Conservation (phyloP, 169 alveolate genomes). For the Theileria annulata region DNA sequence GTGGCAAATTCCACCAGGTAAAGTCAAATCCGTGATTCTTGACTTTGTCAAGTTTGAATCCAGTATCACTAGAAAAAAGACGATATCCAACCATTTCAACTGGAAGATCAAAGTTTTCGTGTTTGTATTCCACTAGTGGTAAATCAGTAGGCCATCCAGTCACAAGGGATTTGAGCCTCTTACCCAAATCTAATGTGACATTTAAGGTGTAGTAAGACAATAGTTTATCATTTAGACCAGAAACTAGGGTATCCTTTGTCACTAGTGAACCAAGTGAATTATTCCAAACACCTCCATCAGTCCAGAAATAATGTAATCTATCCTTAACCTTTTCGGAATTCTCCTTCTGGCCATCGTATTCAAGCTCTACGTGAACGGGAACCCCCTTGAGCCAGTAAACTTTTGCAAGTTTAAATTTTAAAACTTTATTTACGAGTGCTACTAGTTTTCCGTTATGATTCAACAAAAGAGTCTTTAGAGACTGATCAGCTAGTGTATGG, state of each 20-base stretch:
- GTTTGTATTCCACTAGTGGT: neutral
- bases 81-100: neutral
- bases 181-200: neutral
- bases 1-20: neutral
- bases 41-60: neutral
- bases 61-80: neutral
- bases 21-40: slow-evolving; percentile 1
- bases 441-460: neutral
- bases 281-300: neutral
- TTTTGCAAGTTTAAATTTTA: neutral
- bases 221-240: neutral
- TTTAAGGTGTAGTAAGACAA: neutral
- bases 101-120: neutral
- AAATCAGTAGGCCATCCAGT: neutral
- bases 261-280: neutral
- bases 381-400: slow-evolving; percentile 6
- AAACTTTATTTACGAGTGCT: neutral
- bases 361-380: neutral
- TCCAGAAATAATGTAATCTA: neutral
- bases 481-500: neutral
- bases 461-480: neutral
- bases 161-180: neutral
- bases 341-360: neutral
- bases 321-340: neutral
- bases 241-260: neutral